A percentile compares a stretch with the other conserved stretches of the same genome.
Evolutionary conservation across 768 basidiomycete species (phyloP).

Genomic region (Amanita pallidorosea): DNA sequence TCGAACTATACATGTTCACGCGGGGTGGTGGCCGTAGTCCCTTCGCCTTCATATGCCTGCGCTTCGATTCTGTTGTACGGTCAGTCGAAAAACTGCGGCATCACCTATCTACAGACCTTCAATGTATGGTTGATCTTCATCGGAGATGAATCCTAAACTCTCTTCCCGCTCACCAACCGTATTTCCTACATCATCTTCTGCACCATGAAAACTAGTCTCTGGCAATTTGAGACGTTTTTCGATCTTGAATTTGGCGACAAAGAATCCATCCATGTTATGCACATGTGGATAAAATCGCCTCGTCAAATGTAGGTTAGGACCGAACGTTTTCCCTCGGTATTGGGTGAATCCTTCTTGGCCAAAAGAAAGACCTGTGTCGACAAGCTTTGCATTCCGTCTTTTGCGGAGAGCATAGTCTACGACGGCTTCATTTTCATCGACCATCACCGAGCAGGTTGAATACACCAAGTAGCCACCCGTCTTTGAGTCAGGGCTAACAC

Average conservation of each 20-base stretch:
- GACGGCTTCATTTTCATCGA: conserved; percentile 97
- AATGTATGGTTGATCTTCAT: conserved; percentile 68
- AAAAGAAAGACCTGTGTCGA: conserved; percentile 88
- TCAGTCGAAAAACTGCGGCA: not conserved
- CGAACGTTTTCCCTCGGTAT: conserved; percentile 87
- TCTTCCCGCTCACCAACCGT: conserved; percentile 22
- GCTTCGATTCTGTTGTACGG: conserved; percentile 47
- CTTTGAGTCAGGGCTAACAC: conserved; percentile 78
- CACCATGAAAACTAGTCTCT: conserved; percentile 19
- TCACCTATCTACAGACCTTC: conserved; percentile 45
- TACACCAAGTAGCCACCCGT: conserved; percentile 94
- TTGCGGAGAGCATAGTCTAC: conserved; percentile 96
- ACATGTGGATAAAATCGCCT: conserved; percentile 93
- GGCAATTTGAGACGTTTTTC: conserved; percentile 55
- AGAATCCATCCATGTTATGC: conserved; percentile 99
- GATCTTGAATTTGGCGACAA: conserved; percentile 97
- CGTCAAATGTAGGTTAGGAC: conserved; percentile 68
- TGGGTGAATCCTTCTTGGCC: conserved; percentile 85
- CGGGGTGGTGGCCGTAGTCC: conserved; percentile 59
- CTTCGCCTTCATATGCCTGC: conserved; percentile 66
- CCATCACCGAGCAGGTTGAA: conserved; percentile 96
- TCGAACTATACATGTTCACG: conserved; percentile 16
- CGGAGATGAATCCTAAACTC: conserved; percentile 57
- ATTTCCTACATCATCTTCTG: conserved; percentile 18
- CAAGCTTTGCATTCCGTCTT: conserved; percentile 84